phyloP scores from a whole-genome alignment of 306 rosid species.

The Lotus japonicus region DNA sequence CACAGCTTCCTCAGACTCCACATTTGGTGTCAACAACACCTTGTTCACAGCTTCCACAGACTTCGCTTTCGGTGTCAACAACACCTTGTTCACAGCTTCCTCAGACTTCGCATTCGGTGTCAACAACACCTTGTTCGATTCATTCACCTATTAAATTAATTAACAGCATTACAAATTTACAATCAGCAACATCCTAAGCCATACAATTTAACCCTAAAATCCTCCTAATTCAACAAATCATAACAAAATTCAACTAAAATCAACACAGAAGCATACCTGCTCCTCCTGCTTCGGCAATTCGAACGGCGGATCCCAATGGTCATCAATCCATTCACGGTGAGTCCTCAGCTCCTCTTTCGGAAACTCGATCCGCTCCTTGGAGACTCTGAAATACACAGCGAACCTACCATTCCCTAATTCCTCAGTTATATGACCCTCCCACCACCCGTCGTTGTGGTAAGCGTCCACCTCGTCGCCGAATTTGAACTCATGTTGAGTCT shows the following conservation, averaged over 20 bases:
- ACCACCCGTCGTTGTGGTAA: slow-evolving; percentile 54
- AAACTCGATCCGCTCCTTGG: slow-evolving; percentile 45
- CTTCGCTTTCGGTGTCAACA: too few species aligned
- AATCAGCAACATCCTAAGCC: background rate
- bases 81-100: slow-evolving; percentile 21
- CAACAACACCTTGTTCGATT: background rate
- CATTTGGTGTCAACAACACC: too few species aligned
- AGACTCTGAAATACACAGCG: slow-evolving; percentile 40
- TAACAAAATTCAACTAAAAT: background rate
- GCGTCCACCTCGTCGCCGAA: slow-evolving; percentile 60
- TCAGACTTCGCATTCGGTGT: background rate
- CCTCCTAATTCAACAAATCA: background rate
- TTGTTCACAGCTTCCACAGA: background rate
- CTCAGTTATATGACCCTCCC: slow-evolving; percentile 43
- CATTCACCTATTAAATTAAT: background rate
- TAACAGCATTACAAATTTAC: background rate
- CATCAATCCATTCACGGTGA: slow-evolving; percentile 48
- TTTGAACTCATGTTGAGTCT: slow-evolving; percentile 18
- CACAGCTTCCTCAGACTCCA: background rate
- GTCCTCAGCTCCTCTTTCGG: slow-evolving; percentile 32
- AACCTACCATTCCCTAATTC: slow-evolving; percentile 25
- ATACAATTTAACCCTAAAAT: background rate
- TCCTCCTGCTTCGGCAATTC: background rate
- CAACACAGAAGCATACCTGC: background rate
- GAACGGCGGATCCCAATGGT: slow-evolving; percentile 36